A percentile compares a stretch with the other conserved stretches of the same genome.
phyloP scores from a whole-genome alignment of 495 filamentous ascomycete genomes.

The Tuber melanosporum region DNA sequence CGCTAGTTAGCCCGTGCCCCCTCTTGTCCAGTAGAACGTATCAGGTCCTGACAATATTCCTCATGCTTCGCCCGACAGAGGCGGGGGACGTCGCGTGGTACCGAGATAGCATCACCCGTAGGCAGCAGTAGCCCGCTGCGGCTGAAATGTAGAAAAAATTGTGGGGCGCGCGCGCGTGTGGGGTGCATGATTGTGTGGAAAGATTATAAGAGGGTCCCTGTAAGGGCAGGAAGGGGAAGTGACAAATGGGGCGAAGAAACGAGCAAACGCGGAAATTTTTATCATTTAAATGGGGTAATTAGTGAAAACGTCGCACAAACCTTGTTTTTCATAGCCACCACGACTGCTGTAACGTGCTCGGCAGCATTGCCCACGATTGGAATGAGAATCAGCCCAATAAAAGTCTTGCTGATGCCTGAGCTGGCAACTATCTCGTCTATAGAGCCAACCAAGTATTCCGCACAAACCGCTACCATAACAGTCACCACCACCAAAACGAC shows the following conservation, averaged over 20 bases:
- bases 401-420: conserved; percentile 85
- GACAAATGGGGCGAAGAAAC: neutral
- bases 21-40: neutral
- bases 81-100: conserved; percentile 1
- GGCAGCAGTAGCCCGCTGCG: conserved; percentile 18
- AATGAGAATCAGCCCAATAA: conserved; percentile 90
- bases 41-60: neutral
- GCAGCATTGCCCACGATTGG: conserved; percentile 97
- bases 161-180: neutral
- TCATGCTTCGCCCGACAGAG: neutral
- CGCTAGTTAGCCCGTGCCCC: conserved; percentile 3
- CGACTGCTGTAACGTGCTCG: conserved; percentile 90
- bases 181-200: neutral
- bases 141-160: conserved; percentile 11
- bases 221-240: neutral
- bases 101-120: conserved; percentile 1
- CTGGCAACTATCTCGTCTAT: conserved; percentile 82
- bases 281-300: conserved; percentile 1
- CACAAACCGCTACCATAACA: conserved; percentile 77
- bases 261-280: neutral
- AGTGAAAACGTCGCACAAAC: conserved; percentile 20
- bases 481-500: conserved; percentile 70
- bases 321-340: conserved; percentile 88
- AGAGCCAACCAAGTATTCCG: conserved; percentile 86
- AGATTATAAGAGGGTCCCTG: neutral